Evolutionary conservation across 202 grass and related monocot species (phyloP), one percentile per base, ranked within the genome.

Genomic region (Bolboschoenoplectus hybrid): DNA sequence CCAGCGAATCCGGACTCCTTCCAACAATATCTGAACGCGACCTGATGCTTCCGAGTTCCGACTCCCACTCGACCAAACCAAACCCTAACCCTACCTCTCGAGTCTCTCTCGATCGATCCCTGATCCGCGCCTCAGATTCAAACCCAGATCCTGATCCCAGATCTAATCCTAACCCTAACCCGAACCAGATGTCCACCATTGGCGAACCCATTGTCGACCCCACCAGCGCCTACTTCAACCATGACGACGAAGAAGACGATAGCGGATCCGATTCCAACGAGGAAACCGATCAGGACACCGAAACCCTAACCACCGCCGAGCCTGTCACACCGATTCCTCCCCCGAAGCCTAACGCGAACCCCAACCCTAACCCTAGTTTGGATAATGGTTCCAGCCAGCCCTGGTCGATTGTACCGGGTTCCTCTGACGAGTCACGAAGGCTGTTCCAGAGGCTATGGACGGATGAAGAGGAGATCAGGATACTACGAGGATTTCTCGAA

Each of bases 381-480:
- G 45, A 60, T 61, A 68, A 82, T 70, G 68, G 65, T 9, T 34
- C 36, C 34, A 11, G 41, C 11, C 50, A 71, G 47, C 26, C 64
- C 9, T 75, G 46, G 55, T 19, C 67, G 0, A 14, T 68, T 61
- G 80, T 56, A 7, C 78, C 80, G 0, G 63, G 71, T 34, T 63
- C 80, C 11, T 36, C 82, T 35, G 93, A 98, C 5, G 97, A 98
- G 74, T 95, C 97, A 19, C 77, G 97, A 55, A 83, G 97, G 1
- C 85, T 98, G 80, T 98, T 98, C 89, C 93, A 98, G 92, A 85
- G 97, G 45, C 82, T 98, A 39, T 98, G 97, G 97, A 94, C 97
- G 56, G 97, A 98, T 63, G 92, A 98, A 68, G 97, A 98, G 86
- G 97, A 98, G 86, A 85, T 98, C 63, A 89, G 89, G 87, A 98